A percentile compares a stretch with the other conserved stretches of the same genome.
These are phyloP conservation scores for Naganishia sp. DNA, from an alignment of 1,284 basidiomycete species.

Conservation along the genomic window DNA sequence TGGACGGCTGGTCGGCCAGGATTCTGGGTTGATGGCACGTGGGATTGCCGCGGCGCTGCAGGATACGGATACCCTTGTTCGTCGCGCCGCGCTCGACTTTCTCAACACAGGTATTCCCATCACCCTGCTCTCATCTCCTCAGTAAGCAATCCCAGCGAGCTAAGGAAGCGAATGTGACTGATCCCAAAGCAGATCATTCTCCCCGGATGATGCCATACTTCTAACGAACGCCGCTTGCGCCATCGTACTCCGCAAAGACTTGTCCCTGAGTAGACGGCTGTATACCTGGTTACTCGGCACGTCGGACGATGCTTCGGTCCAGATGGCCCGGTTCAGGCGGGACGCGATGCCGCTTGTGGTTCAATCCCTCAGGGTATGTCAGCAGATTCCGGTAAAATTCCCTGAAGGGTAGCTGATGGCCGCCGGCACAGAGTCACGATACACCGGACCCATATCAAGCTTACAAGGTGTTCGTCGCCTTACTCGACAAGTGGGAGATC, in stretches of 20 bases:
- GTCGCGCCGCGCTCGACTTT: slow-evolving; percentile 77
- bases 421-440: slow-evolving; percentile 51
- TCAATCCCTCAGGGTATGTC: slow-evolving; percentile 65
- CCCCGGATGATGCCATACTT: slow-evolving; percentile 66
- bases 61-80: slow-evolving; percentile 84
- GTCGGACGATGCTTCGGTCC: slow-evolving; percentile 66
- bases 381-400: neutral
- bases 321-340: slow-evolving; percentile 68
- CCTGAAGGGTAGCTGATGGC: slow-evolving; percentile 17
- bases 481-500: slow-evolving; percentile 96
- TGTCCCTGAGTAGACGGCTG: slow-evolving; percentile 87
- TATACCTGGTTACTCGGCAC: slow-evolving; percentile 90
- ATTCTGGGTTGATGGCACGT: slow-evolving; percentile 88
- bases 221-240: slow-evolving; percentile 75
- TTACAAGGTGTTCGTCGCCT: slow-evolving; percentile 91
- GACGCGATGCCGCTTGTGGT: slow-evolving; percentile 70
- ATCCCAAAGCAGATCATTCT: slow-evolving; percentile 27
- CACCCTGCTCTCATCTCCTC: slow-evolving; percentile 63
- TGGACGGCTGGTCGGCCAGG: slow-evolving; percentile 63
- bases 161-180: neutral
- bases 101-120: slow-evolving; percentile 72
- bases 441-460: slow-evolving; percentile 67
- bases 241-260: slow-evolving; percentile 74
- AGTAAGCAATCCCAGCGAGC: neutral
- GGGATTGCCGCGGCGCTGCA: slow-evolving; percentile 85